Evolutionary conservation across 345 rosid species (phyloP), one percentile per base, ranked within the genome.

Genomic region (Rhizophora mangle): DNA sequence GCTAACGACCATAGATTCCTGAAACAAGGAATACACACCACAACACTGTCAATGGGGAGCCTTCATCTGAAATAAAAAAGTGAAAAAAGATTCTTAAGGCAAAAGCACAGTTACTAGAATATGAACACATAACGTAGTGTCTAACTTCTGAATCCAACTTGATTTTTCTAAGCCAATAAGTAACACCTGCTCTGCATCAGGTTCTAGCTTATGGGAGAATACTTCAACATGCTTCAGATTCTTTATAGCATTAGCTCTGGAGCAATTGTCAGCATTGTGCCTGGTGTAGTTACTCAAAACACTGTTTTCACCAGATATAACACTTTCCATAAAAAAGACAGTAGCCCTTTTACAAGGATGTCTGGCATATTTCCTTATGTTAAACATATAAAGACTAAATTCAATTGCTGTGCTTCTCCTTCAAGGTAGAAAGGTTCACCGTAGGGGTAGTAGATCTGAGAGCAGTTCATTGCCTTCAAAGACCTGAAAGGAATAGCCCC

Each of bases 401-500:
- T 74, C 78, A 24, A 69, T 83, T 1, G 69, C 83, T 19, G 78
- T 68, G 68, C 89, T 80, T 78, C 93, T 88, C 78, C 82, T 88
- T 97, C 97, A 91, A 5, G 97, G 82, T 1, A 70, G 51, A 72
- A 94, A 94, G 10, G 96, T 85, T 81, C 82, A 85, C 74, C 85
- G 93, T 34, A 77, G 18, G 4, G 86, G 68, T 54, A 94, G 85
- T 62, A 91, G 90, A 79, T 86, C 89, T 0, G 93, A 95, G 37
- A 91, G 93, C 31, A 85, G 85, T 65, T 72, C 75, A 68, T 91
- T 87, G 57, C 96, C 93, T 75, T 89, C 86, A 43, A 81, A 79
- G 37, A 89, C 85, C 86, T 85, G 92, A 79, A 94, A 47, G 6
- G 95, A 92, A 70, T 91, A 91, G 56, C 98, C 96, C 97, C 96